A percentile compares a stretch with the other conserved stretches of the same genome.
These are phyloP conservation scores for Vaccinium vitisidaea DNA, from an alignment of 148 eudicot species.

Conservation along the genomic window DNA sequence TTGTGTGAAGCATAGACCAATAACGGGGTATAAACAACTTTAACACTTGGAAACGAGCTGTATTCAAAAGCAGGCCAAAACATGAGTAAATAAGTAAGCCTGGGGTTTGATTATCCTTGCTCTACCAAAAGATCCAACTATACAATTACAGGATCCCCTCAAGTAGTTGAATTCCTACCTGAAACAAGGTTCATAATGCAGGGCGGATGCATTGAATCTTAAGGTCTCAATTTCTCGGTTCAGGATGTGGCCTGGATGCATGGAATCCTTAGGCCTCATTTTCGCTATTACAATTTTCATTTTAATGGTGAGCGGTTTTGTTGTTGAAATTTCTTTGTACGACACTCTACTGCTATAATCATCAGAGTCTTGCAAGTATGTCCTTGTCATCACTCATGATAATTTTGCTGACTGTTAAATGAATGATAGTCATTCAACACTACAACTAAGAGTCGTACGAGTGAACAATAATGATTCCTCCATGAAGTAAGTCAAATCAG, in stretches of 20 bases:
- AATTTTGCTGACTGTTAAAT: background rate
- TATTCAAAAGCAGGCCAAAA: constrained; percentile 11
- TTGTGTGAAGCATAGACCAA: background rate
- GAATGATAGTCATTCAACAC: background rate
- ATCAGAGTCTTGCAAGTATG: background rate
- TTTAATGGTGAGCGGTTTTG: background rate
- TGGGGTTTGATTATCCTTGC: background rate
- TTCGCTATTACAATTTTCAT: background rate
- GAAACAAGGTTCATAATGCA: background rate
- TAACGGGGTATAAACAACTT: background rate
- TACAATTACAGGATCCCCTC: background rate
- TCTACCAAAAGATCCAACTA: background rate
- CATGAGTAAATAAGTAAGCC: constrained; percentile 1
- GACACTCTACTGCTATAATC: background rate
- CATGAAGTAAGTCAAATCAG: background rate
- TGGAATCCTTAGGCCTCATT: background rate
- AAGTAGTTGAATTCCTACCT: background rate
- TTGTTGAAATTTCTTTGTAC: background rate
- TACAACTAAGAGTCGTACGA: background rate
- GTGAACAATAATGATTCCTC: background rate
- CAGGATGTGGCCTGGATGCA: background rate
- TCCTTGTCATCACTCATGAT: background rate
- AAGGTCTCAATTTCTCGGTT: background rate
- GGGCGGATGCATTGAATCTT: background rate
- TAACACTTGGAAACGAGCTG: background rate